Base-by-base conservation (phyloP, 2,329 filamentous ascomycete species). In the Orbilia ellipsospora region DNA sequence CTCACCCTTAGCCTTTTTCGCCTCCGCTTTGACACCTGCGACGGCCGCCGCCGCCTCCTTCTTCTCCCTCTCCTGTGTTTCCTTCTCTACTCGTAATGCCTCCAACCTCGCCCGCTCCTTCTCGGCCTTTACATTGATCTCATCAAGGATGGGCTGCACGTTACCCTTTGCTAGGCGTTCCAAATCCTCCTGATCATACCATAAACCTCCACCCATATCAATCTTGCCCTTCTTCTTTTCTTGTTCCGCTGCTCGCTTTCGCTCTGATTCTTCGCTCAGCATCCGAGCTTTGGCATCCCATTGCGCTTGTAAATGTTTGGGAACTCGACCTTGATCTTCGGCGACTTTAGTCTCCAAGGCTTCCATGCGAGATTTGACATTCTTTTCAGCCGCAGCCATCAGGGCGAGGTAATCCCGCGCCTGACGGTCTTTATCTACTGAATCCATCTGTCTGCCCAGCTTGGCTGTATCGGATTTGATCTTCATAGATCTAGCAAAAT, bases 281-380 rank as follows among this genome's bases (percentile, higher is more conserved):
- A 70, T 66, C 16, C 56, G 61, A 2, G 73, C 73, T 48, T 63
- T 66, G 15, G 73, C 73, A 51, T 77, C 73, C 73, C 73, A 77
- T n/a, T 77, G 52, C 15, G 63, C 73, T 18, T 77, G 73, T 12
- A 77, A 40, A 23, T 77, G 73, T 16, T 77, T 77, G 1, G 73
- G 73, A 1, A 77, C 57, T 6, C 67, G 60, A 6, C 73, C 73
- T 51, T 77, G 65, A 12, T 77, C 60, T 42, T 70, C 61, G 3
- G 73, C 73, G n/a, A 77, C 73, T 42, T 67, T 77, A 31, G 65
- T 72, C 52, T 77, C 73, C n/a, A 77, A 40, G 31, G 67, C 61
- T 42, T 77, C 60, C 73, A 77, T 77, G 4, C 48, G 73, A 13
- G 65, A 59, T 28, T 70, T 65, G 2, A 77, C 73, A 13, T 72